Evolutionary conservation across 129 eudicot species (phyloP), one percentile per base, ranked within the genome.

Genomic region (Arctium minus): DNA sequence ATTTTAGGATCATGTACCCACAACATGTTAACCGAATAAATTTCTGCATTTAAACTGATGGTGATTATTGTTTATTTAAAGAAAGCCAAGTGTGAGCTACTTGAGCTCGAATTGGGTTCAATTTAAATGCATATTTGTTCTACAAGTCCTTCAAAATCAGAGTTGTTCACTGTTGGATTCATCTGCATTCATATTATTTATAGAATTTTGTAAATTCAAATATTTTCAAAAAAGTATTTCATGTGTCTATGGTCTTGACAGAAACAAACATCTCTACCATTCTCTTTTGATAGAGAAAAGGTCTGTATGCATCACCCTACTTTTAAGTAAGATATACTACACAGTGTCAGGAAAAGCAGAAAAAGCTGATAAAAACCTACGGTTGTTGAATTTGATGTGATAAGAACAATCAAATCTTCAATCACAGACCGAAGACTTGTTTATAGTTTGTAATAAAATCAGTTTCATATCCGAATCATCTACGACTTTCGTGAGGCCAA

Each of bases 1-100:
- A 73, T 77, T 70, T 30, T 72, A 62, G 46, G 73, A 78, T 78
- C 36, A 38, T 86, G 83, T 71, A 81, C 79, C 82, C 75, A 30
- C 39, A 62, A 48, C 36, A 74, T 79, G 70, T 71, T 60, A 53
- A 72, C 50, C 77, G 56, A 85, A 81, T 85, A 71, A 85, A 85
- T 38, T 65, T 74, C 81, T 22, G 81, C 53, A 27, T 70, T 18
- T 46, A 9, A 15, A 72, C 22, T 56, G 71, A n/a, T 48, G 70
- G 48, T 46, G 22, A 64, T 65, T 12, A 10, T 35, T 78, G 71
- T 67, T 67, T 65, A 65, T 22, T 18, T 65, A 8, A 65, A 33
- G 36, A 33, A 15, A 62, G 31, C 69, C 69, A 62, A 62, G 0
- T n/a, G 31, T 62, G 70, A 62, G 70, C 70, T 60, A 56, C 67